Evolutionary conservation across 179 eudicot genomes (phyloP).

Genomic region (Spinacia oleracea): DNA sequence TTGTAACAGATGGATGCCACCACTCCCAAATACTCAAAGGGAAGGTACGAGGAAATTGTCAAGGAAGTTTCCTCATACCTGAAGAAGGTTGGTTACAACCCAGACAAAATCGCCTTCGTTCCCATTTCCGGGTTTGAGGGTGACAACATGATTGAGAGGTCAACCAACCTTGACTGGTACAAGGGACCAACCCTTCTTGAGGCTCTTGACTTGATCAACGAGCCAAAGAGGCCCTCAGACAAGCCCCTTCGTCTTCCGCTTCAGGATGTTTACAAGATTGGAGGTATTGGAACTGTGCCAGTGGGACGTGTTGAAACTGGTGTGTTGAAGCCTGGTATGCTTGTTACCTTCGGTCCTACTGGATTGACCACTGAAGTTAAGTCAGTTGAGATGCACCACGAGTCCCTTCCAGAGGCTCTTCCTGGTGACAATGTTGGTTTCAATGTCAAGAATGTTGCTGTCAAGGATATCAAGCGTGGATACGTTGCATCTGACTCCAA

Average conservation of each 20-base stretch:
- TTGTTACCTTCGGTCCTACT: slow-evolving; percentile 37
- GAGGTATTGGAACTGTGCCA: slow-evolving; percentile 36
- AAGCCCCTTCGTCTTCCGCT: slow-evolving; percentile 41
- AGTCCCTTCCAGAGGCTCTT: slow-evolving; percentile 33
- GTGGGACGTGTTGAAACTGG: slow-evolving; percentile 40
- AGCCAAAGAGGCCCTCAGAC: slow-evolving; percentile 39
- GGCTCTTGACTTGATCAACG: slow-evolving; percentile 28
- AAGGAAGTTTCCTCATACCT: slow-evolving; percentile 39
- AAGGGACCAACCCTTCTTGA: slow-evolving; percentile 36
- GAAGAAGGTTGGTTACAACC: slow-evolving; percentile 41
- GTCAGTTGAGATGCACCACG: slow-evolving; percentile 41
- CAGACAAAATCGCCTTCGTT: slow-evolving; percentile 33
- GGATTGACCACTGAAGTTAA: slow-evolving; percentile 37
- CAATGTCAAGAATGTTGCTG: slow-evolving; percentile 38
- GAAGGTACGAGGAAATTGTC: slow-evolving; percentile 37
- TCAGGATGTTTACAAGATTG: slow-evolving; percentile 41
- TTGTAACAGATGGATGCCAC: slow-evolving; percentile 33
- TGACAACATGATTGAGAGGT: slow-evolving; percentile 37
- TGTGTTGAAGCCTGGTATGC: slow-evolving; percentile 32
- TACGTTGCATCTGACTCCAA: slow-evolving; percentile 37
- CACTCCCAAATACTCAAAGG: slow-evolving; percentile 35
- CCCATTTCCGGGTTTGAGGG: slow-evolving; percentile 40
- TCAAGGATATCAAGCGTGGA: slow-evolving; percentile 40
- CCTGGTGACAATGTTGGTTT: slow-evolving; percentile 39
- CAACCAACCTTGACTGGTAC: slow-evolving; percentile 41